Percentiles rank a stretch among this genome's conserved stretches.
Conservation (phyloP, 2,329 filamentous ascomycete genomes). For the Akanthomyces lecanii region DNA sequence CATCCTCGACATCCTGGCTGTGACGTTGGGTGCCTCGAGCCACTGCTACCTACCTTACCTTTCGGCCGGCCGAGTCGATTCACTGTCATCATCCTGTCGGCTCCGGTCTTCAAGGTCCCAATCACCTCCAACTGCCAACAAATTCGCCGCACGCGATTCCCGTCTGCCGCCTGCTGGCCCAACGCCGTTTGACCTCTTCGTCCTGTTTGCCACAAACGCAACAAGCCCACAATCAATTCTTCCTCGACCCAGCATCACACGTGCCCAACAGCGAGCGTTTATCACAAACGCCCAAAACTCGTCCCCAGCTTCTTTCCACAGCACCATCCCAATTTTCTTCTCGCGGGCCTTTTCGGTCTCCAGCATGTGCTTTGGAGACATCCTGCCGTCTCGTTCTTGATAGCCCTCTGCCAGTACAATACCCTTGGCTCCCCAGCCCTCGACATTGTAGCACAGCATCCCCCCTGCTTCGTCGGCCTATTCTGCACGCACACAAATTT, state of each 20-base stretch:
- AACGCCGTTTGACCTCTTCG: background rate
- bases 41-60: background rate
- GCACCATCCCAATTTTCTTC: background rate
- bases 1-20: background rate
- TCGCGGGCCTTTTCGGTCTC: background rate
- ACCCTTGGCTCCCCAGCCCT: background rate
- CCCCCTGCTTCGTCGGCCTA: background rate
- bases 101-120: background rate
- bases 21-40: constrained; percentile 12
- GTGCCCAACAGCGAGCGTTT: constrained; percentile 14
- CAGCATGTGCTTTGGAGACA: background rate
- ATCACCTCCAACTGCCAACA: background rate
- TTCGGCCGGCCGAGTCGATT: constrained; percentile 6
- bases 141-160: background rate
- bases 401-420: constrained; percentile 11
- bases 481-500: constrained; percentile 18
- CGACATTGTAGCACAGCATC: background rate
- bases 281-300: background rate
- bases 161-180: background rate
- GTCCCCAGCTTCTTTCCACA: background rate
- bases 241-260: background rate
- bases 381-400: constrained; percentile 17
- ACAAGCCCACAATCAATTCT: background rate
- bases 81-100: background rate
- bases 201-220: constrained; percentile 2